phyloP scores from a whole-genome alignment of 2,329 filamentous ascomycete genomes.

The Fusarium odoratissimum region DNA sequence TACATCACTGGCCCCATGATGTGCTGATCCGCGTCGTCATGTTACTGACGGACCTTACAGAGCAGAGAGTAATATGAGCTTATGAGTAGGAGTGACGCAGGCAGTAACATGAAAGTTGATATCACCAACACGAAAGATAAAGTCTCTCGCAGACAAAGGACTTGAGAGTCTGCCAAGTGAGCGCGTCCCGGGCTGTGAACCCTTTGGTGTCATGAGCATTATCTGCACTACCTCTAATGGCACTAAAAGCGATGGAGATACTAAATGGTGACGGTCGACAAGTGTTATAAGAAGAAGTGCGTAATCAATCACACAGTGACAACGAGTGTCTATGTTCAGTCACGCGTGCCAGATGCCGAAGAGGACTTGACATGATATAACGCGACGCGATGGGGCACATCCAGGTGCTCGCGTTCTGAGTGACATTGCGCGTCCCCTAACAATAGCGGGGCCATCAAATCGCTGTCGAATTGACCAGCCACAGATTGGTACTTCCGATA shows the following conservation, averaged over 20 bases:
- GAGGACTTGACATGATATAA: not conserved
- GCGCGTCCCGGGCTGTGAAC: not conserved
- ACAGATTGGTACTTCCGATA: not conserved
- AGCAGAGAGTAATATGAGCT: no score
- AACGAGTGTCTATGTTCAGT: no score
- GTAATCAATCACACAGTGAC: not conserved
- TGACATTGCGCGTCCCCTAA: not conserved
- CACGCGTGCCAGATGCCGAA: not conserved
- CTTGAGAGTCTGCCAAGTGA: not conserved
- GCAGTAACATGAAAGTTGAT: no score
- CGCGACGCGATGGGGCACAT: not conserved
- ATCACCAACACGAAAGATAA: no score
- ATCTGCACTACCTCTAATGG: not conserved
- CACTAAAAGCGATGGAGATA: no score
- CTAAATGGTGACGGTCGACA: not conserved
- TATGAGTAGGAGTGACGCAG: no score
- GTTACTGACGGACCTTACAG: no score
- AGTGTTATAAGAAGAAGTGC: accelerated
- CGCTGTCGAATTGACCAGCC: not conserved
- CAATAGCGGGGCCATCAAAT: not conserved
- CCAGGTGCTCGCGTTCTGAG: not conserved
- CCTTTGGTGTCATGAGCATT: not conserved
- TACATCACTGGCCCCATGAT: not conserved
- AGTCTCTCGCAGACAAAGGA: no score
- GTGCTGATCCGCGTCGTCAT: not conserved